phyloP scores from a whole-genome alignment of 306 rosid genomes.

The Castanospermum australe region DNA sequence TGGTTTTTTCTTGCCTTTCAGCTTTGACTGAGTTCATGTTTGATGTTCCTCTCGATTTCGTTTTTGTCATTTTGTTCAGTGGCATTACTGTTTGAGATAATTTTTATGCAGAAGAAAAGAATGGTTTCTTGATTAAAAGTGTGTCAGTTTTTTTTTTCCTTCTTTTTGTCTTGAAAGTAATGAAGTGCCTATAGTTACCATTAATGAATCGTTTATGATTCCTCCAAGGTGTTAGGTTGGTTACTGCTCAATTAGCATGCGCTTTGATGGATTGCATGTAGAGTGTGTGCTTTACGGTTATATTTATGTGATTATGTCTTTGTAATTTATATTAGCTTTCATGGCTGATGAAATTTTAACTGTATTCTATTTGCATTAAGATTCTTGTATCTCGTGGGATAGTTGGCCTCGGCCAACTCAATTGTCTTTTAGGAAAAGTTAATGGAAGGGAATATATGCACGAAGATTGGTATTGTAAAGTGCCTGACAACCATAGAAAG shows the following conservation, averaged over 20 bases:
- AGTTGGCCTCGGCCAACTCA: constrained; percentile 28
- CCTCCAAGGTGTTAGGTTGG: background rate
- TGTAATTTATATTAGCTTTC: constrained; percentile 21
- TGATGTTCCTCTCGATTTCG: background rate
- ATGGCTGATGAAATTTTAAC: background rate
- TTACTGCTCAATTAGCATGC: background rate
- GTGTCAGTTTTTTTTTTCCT: background rate
- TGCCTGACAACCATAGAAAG: constrained; percentile 49
- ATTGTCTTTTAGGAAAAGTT: constrained; percentile 48
- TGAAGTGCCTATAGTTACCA: background rate
- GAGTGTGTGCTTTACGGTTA: background rate
- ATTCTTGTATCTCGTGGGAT: constrained; percentile 37
- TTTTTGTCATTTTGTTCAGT: background rate
- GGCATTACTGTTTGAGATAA: background rate
- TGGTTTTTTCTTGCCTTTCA: background rate
- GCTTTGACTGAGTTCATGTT: background rate
- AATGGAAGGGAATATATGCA: constrained; percentile 66
- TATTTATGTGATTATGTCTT: background rate
- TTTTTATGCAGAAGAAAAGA: background rate
- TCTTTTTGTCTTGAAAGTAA: background rate
- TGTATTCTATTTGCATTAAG: constrained; percentile 35
- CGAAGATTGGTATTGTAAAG: constrained; percentile 40
- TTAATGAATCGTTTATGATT: background rate
- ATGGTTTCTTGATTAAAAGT: background rate
- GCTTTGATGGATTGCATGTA: background rate